Conservation (phyloP, 1,284 basidiomycete species). For the Anthracocystis panici-leucophaei region DNA sequence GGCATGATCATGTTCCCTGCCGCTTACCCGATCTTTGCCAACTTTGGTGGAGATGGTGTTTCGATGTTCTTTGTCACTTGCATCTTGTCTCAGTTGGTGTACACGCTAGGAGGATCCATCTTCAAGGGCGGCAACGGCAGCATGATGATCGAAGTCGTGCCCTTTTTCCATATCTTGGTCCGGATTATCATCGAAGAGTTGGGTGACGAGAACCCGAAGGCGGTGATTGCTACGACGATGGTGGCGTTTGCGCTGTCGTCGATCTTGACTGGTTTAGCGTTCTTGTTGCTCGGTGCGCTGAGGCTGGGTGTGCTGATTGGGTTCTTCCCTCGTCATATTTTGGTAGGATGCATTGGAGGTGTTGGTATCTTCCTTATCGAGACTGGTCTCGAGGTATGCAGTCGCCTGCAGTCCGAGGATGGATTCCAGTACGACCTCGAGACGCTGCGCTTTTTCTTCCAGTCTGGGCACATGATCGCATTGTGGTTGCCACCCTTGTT, state of each 20-base stretch:
- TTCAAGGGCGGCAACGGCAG: conserved; percentile 85
- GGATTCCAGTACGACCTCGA: conserved; percentile 79
- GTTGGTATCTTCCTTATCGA: conserved; percentile 86
- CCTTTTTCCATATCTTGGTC: conserved; percentile 94
- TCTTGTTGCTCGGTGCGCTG: conserved; percentile 75
- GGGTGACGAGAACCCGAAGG: conserved; percentile 77
- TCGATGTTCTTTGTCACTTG: conserved; percentile 76
- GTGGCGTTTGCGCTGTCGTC: conserved; percentile 89
- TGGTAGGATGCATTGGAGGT: conserved; percentile 87
- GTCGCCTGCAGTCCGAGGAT: conserved; percentile 81
- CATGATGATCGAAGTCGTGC: conserved; percentile 96
- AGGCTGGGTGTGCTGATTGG: conserved; percentile 87
- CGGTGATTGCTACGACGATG: conserved; percentile 89
- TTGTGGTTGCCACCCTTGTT: conserved; percentile 82
- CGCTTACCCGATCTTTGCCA: conserved; percentile 77
- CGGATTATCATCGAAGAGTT: conserved; percentile 80
- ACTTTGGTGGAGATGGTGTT: conserved; percentile 88
- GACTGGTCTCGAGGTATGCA: conserved; percentile 79
- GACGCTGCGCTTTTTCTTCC: conserved; percentile 74
- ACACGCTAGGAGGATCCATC: conserved; percentile 84
- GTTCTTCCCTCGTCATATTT: conserved; percentile 95
- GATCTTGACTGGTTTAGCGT: conserved; percentile 80
- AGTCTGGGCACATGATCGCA: conserved; percentile 74
- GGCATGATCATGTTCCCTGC: conserved; percentile 90
- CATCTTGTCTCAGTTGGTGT: conserved; percentile 85